Conservation (phyloP, 768 basidiomycete species). For the Lactarius sp. region DNA sequence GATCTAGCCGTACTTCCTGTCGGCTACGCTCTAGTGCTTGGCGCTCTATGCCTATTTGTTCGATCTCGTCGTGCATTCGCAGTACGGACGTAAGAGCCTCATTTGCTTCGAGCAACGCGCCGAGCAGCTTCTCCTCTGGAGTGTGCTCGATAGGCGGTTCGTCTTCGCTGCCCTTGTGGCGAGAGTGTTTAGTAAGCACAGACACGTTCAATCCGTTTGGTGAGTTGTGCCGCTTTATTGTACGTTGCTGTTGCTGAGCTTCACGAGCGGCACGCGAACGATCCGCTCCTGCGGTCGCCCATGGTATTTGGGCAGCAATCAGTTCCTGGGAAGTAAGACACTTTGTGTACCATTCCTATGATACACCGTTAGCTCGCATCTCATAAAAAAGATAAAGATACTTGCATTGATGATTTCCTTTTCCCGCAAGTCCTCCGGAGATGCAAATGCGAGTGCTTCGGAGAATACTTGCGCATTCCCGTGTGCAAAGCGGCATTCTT, state of each 20-base stretch:
- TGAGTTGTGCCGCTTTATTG: slow-evolving; percentile 13
- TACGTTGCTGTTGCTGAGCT: slow-evolving; percentile 18
- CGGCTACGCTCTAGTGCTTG: slow-evolving; percentile 65
- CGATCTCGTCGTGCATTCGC: slow-evolving; percentile 72
- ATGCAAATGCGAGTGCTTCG: slow-evolving; percentile 64
- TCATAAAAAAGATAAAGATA: background rate
- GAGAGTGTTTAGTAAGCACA: slow-evolving; percentile 2
- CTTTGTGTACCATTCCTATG: slow-evolving; percentile 76
- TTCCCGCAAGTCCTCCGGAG: slow-evolving; percentile 60
- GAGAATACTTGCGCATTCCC: slow-evolving; percentile 75
- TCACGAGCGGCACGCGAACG: slow-evolving; percentile 45
- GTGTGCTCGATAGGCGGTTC: slow-evolving; percentile 46
- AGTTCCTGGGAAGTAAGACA: slow-evolving; percentile 81
- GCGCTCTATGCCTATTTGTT: slow-evolving; percentile 56
- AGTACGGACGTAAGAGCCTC: slow-evolving; percentile 64
- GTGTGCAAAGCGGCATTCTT: slow-evolving; percentile 79
- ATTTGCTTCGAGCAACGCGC: slow-evolving; percentile 67
- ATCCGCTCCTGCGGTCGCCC: slow-evolving; percentile 82
- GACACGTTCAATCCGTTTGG: slow-evolving; percentile 6
- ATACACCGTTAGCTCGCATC: slow-evolving; percentile 2
- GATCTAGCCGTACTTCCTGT: slow-evolving; percentile 61
- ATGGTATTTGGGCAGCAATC: slow-evolving; percentile 81
- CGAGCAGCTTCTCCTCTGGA: slow-evolving; percentile 69
- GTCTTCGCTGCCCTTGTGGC: slow-evolving; percentile 14
- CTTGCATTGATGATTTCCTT: slow-evolving; percentile 65